Evolutionary conservation across 2,329 filamentous ascomycete species (phyloP), one percentile per base, ranked within the genome.

Genomic region (Macrophomina phaseolina): DNA sequence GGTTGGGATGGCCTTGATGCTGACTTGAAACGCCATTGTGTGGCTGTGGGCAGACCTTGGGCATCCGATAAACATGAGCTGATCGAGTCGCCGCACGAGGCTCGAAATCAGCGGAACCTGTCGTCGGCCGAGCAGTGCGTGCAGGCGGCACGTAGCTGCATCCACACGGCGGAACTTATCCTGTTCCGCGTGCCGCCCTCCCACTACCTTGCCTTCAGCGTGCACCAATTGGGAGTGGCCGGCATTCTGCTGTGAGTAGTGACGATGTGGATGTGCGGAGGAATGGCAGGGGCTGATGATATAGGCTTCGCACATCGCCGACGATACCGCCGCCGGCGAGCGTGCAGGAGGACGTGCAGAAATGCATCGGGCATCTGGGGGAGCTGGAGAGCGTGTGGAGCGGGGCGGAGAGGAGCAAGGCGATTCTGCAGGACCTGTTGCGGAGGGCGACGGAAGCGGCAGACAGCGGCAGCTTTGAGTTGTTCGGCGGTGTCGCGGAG

Each of bases 281-380:
- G 7, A 74, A 78, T 75, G 32, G 75, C 75, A 12, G 70, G 71
- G 42, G 70, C 74, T 61, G 56, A 61, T 48, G 40, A 18, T 30
- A 34, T 42, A 48, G 42, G n/a, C 56, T 62, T 51, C 58, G 58
- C 34, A 38, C 45, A 18, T 62, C 58, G 34, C 58, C 58, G 3
- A 49, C 56, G 3, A 61, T 61, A 6, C 42, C 55, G 55, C 55
- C 55, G 55, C 55, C 58, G 8, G 58, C 11, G 30, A 61, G 42
- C n/a, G 58, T 62, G 58, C 58, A 62, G 46, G 58, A 62, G 42
- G 58, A 62, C 45, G 58, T 62, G 45, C 58, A 62, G 45, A 34
- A 36, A 45, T 62, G 58, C 58, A 48, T 62, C 18, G 42, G 58
- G 58, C 45, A 62, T 8, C 30, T 38, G 9, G 58, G 45, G 23